These are phyloP conservation scores for Talaromyces pinophilus DNA, from an alignment of 2,329 filamentous ascomycete species.

Conservation along the genomic window DNA sequence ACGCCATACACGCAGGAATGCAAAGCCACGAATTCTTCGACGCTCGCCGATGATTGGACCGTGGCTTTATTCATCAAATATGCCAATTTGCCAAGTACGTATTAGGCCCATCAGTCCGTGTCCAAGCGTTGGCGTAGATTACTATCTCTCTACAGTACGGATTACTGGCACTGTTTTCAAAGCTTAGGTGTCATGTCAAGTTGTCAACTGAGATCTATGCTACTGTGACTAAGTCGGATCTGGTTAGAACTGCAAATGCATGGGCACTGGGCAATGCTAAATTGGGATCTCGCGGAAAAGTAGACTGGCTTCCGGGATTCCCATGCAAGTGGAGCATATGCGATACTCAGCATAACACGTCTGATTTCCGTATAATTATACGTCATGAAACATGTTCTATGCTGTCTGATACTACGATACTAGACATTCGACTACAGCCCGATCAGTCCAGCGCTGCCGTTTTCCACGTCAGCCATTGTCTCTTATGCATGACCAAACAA, in stretches of 20 bases:
- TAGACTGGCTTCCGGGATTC: constrained; percentile 18
- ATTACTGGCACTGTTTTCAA: not conserved
- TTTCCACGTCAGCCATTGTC: not conserved
- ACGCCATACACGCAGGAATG: constrained; percentile 20
- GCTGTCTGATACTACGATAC: not conserved
- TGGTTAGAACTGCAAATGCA: not conserved
- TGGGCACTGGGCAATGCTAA: not conserved
- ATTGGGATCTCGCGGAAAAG: constrained; percentile 18
- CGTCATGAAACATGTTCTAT: constrained; percentile 20
- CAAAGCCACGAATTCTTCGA: constrained; percentile 21
- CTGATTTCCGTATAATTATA: constrained; percentile 11
- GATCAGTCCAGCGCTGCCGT: not conserved
- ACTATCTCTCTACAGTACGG: not conserved
- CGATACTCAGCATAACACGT: constrained; percentile 11
- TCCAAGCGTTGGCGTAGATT: constrained; percentile 10
- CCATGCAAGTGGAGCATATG: constrained; percentile 12
- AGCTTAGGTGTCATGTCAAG: not conserved
- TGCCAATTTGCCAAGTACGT: constrained; percentile 4
- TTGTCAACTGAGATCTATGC: not conserved
- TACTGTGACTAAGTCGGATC: not conserved
- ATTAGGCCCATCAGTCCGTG: constrained; percentile 4
- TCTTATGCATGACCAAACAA: not conserved
- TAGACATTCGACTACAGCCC: constrained; percentile 2
- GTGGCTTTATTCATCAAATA: constrained; percentile 5
- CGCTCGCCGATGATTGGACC: constrained; percentile 13